Evolutionary conservation across 805 yeast species (phyloP), one percentile per base, ranked within the genome.

Genomic region (Candida silvatica): DNA sequence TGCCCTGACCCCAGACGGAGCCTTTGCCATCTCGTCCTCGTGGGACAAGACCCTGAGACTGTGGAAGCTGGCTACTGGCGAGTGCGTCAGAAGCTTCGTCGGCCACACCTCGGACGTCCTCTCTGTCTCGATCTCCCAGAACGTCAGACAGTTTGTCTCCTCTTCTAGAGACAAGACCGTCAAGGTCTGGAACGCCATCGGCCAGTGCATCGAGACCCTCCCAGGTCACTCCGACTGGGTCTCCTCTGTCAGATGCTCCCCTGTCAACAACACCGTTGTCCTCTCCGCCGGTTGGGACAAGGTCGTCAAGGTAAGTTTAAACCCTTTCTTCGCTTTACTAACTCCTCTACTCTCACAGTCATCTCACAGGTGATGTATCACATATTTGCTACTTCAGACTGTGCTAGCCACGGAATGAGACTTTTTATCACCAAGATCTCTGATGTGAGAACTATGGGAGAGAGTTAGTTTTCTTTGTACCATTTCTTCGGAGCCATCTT

Each of bases 371-470:
- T 84, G 95, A 84, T 85, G 94, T 65, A 38, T 53, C 52, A 56
- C 36, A 80, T 90, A 92, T 92, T 90, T 90, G 98, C 98, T 90
- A 90, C 98, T 90, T 90, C 97, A 74, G 98, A 90, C 86, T 80
- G 52, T 58, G 48, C 67, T 65, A 63, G 50, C 54, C 66, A 50
- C 82, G 92, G 77, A 12, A 86, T 90, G 98, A 92, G 97, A 90
- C 95, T 80, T 78, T 61, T 69, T 70, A 77, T 81, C 97, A 87
- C 96, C 96, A 87, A 85, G 96, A 87, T 87, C 95, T 83, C 97
- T 88, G 97, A 88, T 78, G 58, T 52, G n/a, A n/a, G 22, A 6
- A 9, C 19, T 7, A 20, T 20, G 20, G 24, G 7, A 8, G 16
- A 15, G 17, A 18, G 23, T 16, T 27, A 26, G 16, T 31, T 35